Base-by-base conservation (phyloP, 2,329 filamentous ascomycete species). In the Bipolaris zeicola region DNA sequence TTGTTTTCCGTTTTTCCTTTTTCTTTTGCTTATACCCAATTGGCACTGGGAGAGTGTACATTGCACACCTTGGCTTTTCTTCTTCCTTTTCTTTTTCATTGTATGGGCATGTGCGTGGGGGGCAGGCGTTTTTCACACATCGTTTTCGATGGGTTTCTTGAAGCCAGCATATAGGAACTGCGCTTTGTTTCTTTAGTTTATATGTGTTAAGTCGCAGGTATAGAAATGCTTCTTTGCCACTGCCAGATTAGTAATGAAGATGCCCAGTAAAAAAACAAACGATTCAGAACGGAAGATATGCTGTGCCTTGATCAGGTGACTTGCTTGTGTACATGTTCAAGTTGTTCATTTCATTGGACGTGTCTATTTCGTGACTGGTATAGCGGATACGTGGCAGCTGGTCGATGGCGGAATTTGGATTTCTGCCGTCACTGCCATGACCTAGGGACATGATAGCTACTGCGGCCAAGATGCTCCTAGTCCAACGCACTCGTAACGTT, bases 401-500 rank as follows among this genome's bases (percentile, higher is more conserved):
- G 16, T 31, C 24, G 28, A 37, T 18, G n/a, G 20, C 16, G 36
- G 11, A 31, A n/a, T 16, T 20, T 16, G n/a, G 22, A 16, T 20
- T 13, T n/a, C 34, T 14, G n/a, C 20, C 36, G 26, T 31, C 36
- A 14, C 28, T 36, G 44, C 20, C 18, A 36, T 36, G 31, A 11
- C 31, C 44, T 31, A 6, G 20, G 31, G 44, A 46, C 24, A 14
- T 46, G n/a, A 31, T 38, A 39, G 42, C 33, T 16, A 6, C 26
- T 37, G 14, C 34, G 31, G 11, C 18, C 37, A 33, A 13, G 16
- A 33, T 42, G 24, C 6, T 34, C 57, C 57, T 82, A 86, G n/a
- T 85, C 84, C 74, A 96, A 77, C 71, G 88, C 81, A 70, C 89
- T 91, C 56, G 91, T 96, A 51, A 97, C 93, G 77, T 97, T 97